Base-by-base conservation (phyloP, 495 filamentous ascomycete species). In the Neurospora sp. region DNA sequence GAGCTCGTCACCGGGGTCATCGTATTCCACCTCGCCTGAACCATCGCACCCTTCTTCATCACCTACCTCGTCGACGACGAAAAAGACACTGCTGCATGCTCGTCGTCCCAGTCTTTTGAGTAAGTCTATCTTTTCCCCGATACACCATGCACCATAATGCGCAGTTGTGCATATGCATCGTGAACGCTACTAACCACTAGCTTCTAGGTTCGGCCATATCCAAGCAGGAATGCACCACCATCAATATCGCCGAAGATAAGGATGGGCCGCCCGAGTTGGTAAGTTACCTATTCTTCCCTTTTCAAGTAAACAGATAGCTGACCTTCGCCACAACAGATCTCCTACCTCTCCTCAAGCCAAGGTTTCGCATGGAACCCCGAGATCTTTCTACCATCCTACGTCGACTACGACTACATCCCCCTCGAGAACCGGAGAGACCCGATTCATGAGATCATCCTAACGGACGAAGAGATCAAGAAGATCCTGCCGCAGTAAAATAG, bases 291-390 rank as follows among this genome's bases (percentile, higher is more conserved):
- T 71, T 18, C 27, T 69, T 39, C 7, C 61, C 10, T 20, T 35
- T 20, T 1, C 8, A 68, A 10, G 40, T 20, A 46, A 69, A 68
- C 71, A 5, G 48, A 6, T 68, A 38, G 42, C 31, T 73, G 22
- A 71, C 69, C 20, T 69, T 75, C 1, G 75, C 74, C 70, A 72
- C 59, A 72, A 70, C 72, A 92, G 90, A 90, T 92, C 72, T 90
- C 89, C 10, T 92, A 90, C 77, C 87, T 92, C 59, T 86, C 89
- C 71, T 87, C 88, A 5, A 89, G 86, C 73, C 90, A 92, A 79
- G 90, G 90, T 66, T 92, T 90, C 76, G 86, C 88, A 22, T 92
- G 90, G 90, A 92, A 91, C 79, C 90, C 90, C 79, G 87, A 89
- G 75, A 84, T 88, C 76, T 89, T 89, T 78, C 80, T 89, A 3